Evolutionary conservation across 352 stramenopile genomes (phyloP), one percentile per base, ranked within the genome.

Genomic region (Paralagenidium karlingii): DNA sequence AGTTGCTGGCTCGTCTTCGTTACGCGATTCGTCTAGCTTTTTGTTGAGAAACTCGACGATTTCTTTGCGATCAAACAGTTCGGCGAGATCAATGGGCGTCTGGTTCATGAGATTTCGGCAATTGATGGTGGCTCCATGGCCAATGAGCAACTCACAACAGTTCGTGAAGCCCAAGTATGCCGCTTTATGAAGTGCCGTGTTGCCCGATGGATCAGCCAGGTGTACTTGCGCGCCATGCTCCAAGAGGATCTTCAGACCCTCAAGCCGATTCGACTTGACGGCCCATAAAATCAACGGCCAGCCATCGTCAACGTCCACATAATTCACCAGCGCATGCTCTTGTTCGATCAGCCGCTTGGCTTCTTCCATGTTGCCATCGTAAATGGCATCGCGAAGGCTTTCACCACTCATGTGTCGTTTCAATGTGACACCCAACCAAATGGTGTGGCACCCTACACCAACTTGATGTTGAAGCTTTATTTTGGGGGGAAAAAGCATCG

Each of bases 151-250:
- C 11, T 29, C 28, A 6, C 58, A 45, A 19, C 55, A 67, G 25
- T 68, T 51, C 2, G 34, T 40, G 36, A 64, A 41, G 9, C 57
- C 55, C 26, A 73, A 50, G 27, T 73, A 73, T 8, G 61, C 58
- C 5, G 58, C 58, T 34, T 68, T 73, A 45, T 73, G 61, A 0
- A 73, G 53, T 11, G 55, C 58, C 3, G 61, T 73, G 40, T 68
- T 73, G 25, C 61, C 52, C 7, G 43, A 50, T 1, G 47, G 24
- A 24, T 68, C 55, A 15, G 48, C 54, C 11, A 68, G 45, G 41
- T 68, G 55, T 1, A 63, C 31, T 25, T 64, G 68, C 12, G 61
- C 55, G 24, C 55, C 55, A 13, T 57, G 46, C 0, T 26, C n/a
- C 8, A 73, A 34, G 3, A 73, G 47, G 13, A 45, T 51, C n/a